Evolutionary conservation across 2,329 filamentous ascomycete species (phyloP), one percentile per base, ranked within the genome.

Genomic region (Dothideomycetes sp.): DNA sequence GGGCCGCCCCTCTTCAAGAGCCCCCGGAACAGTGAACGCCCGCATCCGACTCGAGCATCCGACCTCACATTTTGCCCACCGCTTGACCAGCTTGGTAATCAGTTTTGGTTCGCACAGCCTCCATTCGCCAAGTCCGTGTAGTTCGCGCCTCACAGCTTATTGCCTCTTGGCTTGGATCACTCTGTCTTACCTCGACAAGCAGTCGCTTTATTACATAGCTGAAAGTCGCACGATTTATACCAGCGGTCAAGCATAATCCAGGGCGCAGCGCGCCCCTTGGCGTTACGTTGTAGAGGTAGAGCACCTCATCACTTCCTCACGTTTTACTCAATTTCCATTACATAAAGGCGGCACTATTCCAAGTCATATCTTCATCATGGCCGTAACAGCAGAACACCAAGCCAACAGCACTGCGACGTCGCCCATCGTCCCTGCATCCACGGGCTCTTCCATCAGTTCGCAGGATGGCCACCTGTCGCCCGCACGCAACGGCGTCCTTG

Each of bases 391-490:
- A 19, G 39, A 41, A 15, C 27, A 37, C 15, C 14, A 27, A 12
- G 22, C 30, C 9, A 41, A 41, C 29, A 29, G 27, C 11, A 31
- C 34, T 19, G 12, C 14, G 12, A 37, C 29, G 17, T 41, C 39
- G n/a, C 39, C 39, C 19, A 22, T 29, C 19, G 19, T 41, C n/a
- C 37, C 39, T 16, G 38, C 36, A 19, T 40, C 45, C 16, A 44
- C 40, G 29, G 33, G 31, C 19, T 42, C 45, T 19, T 42, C 45
- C 17, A 18, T 41, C 39, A 42, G 36, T 29, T 44, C 39, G 38
- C 54, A 60, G 34, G 45, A 53, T 37, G 49, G 41, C 33, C 46
- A 45, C 17, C 31, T 42, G 11, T 35, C 45, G 16, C 27, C 45
- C 8, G 33, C 34, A 14, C 37, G 32, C 17, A 35, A 39, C 8